phyloP scores from a whole-genome alignment of 75 land plant species.

The Picea glauca region DNA sequence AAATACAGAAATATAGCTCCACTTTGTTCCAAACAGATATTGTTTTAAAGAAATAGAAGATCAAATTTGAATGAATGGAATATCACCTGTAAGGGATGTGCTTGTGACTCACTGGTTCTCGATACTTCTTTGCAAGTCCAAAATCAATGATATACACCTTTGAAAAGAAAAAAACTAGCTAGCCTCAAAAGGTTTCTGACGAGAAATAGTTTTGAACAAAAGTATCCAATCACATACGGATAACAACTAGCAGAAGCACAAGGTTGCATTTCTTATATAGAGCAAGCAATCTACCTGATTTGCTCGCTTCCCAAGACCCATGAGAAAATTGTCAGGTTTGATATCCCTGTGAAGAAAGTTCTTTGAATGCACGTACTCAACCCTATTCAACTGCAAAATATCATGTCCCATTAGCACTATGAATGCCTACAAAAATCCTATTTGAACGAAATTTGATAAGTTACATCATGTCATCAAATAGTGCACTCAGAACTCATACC shows the following conservation, averaged over 20 bases:
- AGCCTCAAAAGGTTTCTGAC: background rate
- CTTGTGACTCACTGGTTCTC: conserved; percentile 42
- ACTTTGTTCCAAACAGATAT: background rate
- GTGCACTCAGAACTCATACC: conserved; percentile 26
- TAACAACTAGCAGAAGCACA: background rate
- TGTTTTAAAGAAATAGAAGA: background rate
- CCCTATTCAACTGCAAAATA: conserved; percentile 33
- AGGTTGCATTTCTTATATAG: background rate
- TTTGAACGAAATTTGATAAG: background rate
- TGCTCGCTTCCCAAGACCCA: conserved; percentile 62
- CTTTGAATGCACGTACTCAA: conserved; percentile 74
- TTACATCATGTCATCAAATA: background rate
- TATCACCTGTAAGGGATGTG: conserved; percentile 61
- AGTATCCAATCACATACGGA: background rate
- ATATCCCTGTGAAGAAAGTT: conserved; percentile 62
- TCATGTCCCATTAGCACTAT: background rate
- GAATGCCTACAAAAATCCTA: background rate
- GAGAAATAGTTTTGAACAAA: background rate
- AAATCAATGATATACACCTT: conserved; percentile 64
- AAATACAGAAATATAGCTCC: background rate
- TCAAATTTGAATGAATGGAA: background rate
- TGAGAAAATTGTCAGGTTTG: conserved; percentile 74
- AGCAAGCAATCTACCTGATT: conserved; percentile 34
- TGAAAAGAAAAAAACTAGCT: background rate
- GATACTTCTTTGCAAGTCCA: conserved; percentile 62